These are phyloP conservation scores for Vitis labrusca DNA, from an alignment of 164 flowering plant species.

Conservation along the genomic window DNA sequence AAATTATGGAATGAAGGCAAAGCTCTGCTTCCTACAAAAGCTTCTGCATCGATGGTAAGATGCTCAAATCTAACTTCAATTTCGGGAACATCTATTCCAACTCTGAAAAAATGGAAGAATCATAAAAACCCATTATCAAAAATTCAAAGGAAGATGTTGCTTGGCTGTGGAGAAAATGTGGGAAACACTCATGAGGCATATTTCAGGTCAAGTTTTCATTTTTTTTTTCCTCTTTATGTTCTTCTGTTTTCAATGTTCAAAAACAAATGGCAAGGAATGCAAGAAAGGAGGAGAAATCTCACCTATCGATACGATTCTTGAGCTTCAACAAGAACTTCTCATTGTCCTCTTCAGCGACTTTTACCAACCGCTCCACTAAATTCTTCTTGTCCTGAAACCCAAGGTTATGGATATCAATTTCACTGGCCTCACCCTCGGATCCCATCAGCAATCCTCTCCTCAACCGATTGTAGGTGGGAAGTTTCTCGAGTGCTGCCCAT, in stretches of 20 bases:
- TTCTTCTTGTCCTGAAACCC: conserved; percentile 49
- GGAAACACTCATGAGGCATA: too few species aligned
- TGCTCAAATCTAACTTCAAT: conserved; percentile 44
- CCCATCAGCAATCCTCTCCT: conserved; percentile 32
- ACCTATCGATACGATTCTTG: conserved; percentile 67
- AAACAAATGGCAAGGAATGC: too few species aligned
- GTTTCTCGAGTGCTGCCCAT: conserved; percentile 43
- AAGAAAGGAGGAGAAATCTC: neutral
- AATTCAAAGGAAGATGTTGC: too few species aligned
- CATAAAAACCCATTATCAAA: too few species aligned
- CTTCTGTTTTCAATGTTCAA: too few species aligned
- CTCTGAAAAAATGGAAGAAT: conserved; percentile 17
- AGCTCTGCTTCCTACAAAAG: conserved; percentile 38
- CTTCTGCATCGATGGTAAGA: conserved; percentile 36
- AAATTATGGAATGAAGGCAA: conserved; percentile 41
- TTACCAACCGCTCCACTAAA: conserved; percentile 57
- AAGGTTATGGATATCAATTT: conserved; percentile 52
- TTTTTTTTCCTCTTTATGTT: too few species aligned
- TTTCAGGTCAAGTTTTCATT: too few species aligned
- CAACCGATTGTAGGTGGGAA: conserved; percentile 46
- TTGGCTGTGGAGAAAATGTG: too few species aligned
- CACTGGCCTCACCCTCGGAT: conserved; percentile 31
- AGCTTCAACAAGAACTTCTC: conserved; percentile 73
- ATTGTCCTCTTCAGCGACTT: conserved; percentile 64
- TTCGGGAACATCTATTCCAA: conserved; percentile 38